Conservation (phyloP, 345 rosid genomes). For the Combretum micranthum region DNA sequence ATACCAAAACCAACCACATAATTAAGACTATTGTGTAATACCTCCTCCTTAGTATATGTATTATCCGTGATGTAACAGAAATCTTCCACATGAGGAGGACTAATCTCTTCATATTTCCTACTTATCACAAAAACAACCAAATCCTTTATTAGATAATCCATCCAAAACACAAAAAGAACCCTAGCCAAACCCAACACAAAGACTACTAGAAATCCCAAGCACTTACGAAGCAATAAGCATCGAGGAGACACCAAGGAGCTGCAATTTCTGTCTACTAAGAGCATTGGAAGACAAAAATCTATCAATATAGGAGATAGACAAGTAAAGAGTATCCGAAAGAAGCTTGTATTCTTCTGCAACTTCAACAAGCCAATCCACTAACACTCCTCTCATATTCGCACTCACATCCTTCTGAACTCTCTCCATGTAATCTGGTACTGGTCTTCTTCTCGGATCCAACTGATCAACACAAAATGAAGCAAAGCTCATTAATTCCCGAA, state of each 20-base stretch:
- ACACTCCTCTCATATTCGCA: slow-evolving; percentile 48
- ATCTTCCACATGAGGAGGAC: slow-evolving; percentile 59
- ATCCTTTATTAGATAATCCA: slow-evolving; percentile 1
- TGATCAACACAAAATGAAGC: slow-evolving; percentile 5
- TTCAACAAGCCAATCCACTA: slow-evolving; percentile 67
- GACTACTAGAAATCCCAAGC: not conserved
- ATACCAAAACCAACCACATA: not conserved
- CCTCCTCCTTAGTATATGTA: slow-evolving; percentile 56
- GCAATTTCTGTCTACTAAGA: slow-evolving; percentile 42
- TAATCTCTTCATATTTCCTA: slow-evolving; percentile 72
- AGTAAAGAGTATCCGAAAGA: slow-evolving; percentile 55
- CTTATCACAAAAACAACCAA: slow-evolving; percentile 8
- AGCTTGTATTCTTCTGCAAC: slow-evolving; percentile 70
- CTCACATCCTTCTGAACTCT: slow-evolving; percentile 52
- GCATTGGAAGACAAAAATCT: slow-evolving; percentile 41
- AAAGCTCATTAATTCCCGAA: not conserved
- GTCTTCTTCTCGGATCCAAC: slow-evolving; percentile 45
- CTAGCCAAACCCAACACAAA: not conserved
- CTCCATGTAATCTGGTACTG: slow-evolving; percentile 46
- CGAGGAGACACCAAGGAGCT: slow-evolving; percentile 63
- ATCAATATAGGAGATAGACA: slow-evolving; percentile 48
- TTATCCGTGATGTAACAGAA: slow-evolving; percentile 71
- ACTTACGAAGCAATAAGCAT: slow-evolving; percentile 77
- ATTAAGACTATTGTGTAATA: not conserved
- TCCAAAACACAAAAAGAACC: not conserved